Evolutionary conservation across 2,329 filamentous ascomycete genomes (phyloP).

Genomic region (Biscogniauxia marginata): DNA sequence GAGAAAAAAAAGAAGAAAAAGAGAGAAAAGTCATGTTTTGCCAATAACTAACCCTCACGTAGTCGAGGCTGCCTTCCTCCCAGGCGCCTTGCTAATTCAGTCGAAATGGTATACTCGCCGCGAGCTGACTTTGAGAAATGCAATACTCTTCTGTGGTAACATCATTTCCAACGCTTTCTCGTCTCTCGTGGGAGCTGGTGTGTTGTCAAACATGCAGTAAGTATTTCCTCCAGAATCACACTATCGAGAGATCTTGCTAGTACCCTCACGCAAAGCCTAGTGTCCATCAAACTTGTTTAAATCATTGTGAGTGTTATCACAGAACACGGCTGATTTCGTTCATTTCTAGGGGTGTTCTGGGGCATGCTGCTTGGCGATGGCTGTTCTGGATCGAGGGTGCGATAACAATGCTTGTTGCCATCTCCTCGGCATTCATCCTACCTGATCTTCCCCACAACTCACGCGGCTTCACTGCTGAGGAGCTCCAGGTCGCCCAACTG

Average conservation of each 20-base stretch:
- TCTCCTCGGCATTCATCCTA: slow-evolving; percentile 47
- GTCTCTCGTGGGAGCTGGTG: slow-evolving; percentile 57
- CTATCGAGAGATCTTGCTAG: too few relatives aligned
- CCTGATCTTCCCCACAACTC: slow-evolving; percentile 57
- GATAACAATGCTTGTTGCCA: slow-evolving; percentile 48
- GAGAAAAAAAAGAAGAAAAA: too few relatives aligned
- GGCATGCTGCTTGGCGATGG: slow-evolving; percentile 60
- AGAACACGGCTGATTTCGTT: not conserved
- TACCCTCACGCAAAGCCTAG: too few relatives aligned
- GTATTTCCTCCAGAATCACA: too few relatives aligned
- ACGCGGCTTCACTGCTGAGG: slow-evolving; percentile 58
- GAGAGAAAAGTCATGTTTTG: too few relatives aligned
- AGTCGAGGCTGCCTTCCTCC: slow-evolving; percentile 63
- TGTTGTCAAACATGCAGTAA: slow-evolving; percentile 54
- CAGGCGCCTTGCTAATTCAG: slow-evolving; percentile 61
- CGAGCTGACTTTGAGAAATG: slow-evolving; percentile 53
- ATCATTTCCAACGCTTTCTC: slow-evolving; percentile 61
- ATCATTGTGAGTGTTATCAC: too few relatives aligned
- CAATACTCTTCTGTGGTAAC: slow-evolving; percentile 58
- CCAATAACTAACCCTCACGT: not conserved
- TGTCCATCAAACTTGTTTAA: too few relatives aligned
- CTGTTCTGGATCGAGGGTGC: slow-evolving; percentile 60
- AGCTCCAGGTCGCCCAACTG: slow-evolving; percentile 53
- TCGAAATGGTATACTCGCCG: slow-evolving; percentile 67
- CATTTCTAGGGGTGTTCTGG: slow-evolving; percentile 39